Percentiles rank a stretch among this genome's conserved stretches.
These are phyloP conservation scores for Leccinellum luteum DNA, from an alignment of 768 basidiomycete species.

Conservation along the genomic window DNA sequence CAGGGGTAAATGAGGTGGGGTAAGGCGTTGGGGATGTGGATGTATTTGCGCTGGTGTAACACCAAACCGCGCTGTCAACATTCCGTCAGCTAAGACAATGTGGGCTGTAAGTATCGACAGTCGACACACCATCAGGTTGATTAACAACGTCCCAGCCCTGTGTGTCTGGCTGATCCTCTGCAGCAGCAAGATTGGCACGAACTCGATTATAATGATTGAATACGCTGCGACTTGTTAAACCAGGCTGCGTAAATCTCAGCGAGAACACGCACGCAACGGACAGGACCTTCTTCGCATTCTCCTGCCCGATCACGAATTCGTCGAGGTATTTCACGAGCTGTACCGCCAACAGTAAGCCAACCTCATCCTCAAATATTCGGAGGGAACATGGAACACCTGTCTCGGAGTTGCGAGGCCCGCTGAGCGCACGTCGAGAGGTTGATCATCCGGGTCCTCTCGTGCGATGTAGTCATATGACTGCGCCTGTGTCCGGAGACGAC, in stretches of 20 bases:
- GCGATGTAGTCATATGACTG: constrained; percentile 41
- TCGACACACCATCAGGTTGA: constrained; percentile 29
- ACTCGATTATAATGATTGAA: constrained; percentile 95
- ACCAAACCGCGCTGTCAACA: constrained; percentile 33
- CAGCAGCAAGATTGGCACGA: constrained; percentile 58
- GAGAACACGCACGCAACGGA: constrained; percentile 78
- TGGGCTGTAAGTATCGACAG: not conserved
- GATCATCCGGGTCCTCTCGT: constrained; percentile 32
- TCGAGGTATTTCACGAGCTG: constrained; percentile 85
- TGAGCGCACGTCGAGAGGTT: constrained; percentile 33
- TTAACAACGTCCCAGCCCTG: constrained; percentile 28
- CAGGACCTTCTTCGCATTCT: constrained; percentile 88
- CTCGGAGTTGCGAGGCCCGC: constrained; percentile 59
- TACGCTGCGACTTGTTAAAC: constrained; percentile 49
- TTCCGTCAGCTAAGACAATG: not conserved
- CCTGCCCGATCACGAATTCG: constrained; percentile 89
- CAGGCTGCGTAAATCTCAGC: not conserved
- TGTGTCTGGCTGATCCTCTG: constrained; percentile 37
- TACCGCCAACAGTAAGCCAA: constrained; percentile 9
- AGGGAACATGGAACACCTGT: constrained; percentile 35
- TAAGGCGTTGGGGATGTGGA: constrained; percentile 50
- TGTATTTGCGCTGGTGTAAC: constrained; percentile 59
- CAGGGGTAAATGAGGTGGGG: constrained; percentile 35
- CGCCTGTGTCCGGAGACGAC: constrained; percentile 56
- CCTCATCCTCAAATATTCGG: not conserved